Conservation (phyloP, 345 rosid species). For the Citrus sinensis region DVS_A1.0 CM039164.1:5941001-5941500, state of each 20-base stretch:
- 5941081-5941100: slow-evolving; percentile 96
- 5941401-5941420: background rate
- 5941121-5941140: slow-evolving; percentile 85
- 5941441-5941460: background rate
- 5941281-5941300: background rate
- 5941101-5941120: slow-evolving; percentile 96
- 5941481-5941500: background rate
- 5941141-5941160: slow-evolving; percentile 59
- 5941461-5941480: background rate
- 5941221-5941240: slow-evolving; percentile 21
- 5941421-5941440: background rate
- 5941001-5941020: background rate
- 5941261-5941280: background rate
- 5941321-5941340: background rate
- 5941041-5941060: background rate
- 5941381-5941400: background rate
- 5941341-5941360: background rate
- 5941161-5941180: slow-evolving; percentile 85
- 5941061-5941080: slow-evolving; percentile 50
- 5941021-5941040: background rate
- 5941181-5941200: slow-evolving; percentile 88
- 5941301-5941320: background rate
- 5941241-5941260: background rate
- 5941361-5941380: background rate
- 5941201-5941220: slow-evolving; percentile 85